Conservation (phyloP, 768 basidiomycete genomes). For the Podaxis pistillaris region DNA sequence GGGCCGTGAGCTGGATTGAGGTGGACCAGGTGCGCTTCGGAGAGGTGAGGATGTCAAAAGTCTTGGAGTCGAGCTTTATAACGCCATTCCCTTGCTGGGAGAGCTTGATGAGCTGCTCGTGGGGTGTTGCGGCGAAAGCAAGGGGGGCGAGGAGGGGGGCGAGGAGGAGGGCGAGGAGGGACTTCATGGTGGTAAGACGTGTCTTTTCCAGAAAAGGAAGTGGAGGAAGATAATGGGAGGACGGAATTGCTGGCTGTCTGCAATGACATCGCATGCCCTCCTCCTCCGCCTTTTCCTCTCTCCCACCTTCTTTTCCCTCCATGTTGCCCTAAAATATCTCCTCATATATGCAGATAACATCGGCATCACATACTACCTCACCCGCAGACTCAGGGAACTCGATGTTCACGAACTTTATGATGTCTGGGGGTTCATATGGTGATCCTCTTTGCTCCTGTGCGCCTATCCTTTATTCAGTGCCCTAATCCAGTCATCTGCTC, state of each 20-base stretch:
- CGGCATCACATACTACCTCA: constrained; percentile 89
- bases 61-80: constrained; percentile 73
- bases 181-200: constrained; percentile 20
- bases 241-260: constrained; percentile 4
- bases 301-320: constrained; percentile 89
- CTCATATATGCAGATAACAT: constrained; percentile 81
- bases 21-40: constrained; percentile 84
- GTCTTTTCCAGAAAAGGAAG: constrained; percentile 25
- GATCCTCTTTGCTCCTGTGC: constrained; percentile 21
- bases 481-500: constrained; percentile 74
- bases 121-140: constrained; percentile 33
- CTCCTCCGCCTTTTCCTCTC: constrained; percentile 91
- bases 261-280: constrained; percentile 74
- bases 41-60: constrained; percentile 75
- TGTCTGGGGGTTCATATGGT: constrained; percentile 92
- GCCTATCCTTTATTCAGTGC: constrained; percentile 17
- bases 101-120: constrained; percentile 64
- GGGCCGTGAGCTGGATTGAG: constrained; percentile 86
- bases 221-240: not conserved
- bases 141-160: constrained; percentile 31
- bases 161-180: constrained; percentile 28
- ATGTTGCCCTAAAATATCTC: constrained; percentile 90
- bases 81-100: constrained; percentile 74
- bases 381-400: constrained; percentile 66
- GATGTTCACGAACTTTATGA: constrained; percentile 72